Evolutionary conservation across 371 early-diverging fungal species (phyloP).

Genomic region (Mortierella sp.): DNA sequence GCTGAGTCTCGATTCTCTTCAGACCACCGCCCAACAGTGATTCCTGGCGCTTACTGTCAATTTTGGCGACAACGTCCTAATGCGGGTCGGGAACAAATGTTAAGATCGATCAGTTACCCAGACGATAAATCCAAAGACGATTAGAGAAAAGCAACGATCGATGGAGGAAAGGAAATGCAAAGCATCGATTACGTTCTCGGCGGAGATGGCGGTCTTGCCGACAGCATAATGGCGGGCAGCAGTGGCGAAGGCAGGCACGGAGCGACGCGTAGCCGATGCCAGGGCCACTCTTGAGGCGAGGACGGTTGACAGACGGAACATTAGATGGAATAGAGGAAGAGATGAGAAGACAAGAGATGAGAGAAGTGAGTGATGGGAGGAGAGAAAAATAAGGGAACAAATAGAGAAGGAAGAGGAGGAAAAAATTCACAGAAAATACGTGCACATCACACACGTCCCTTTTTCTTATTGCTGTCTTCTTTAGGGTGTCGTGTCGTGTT

Average conservation of each 20-base stretch:
- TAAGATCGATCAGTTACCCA: too few relatives aligned
- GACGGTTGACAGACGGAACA: slow-evolving; percentile 46
- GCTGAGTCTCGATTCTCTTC: slow-evolving; percentile 88
- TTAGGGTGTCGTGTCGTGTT: too few relatives aligned
- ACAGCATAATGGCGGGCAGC: slow-evolving; percentile 52
- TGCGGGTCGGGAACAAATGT: neutral
- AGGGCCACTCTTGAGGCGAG: slow-evolving; percentile 52
- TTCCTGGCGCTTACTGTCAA: slow-evolving; percentile 81
- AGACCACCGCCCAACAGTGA: slow-evolving; percentile 87
- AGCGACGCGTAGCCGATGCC: slow-evolving; percentile 51
- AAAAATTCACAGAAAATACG: neutral
- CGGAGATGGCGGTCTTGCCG: slow-evolving; percentile 54
- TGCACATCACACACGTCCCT: neutral
- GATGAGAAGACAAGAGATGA: neutral
- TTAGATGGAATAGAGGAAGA: slow-evolving; percentile 8
- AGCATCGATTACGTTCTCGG: slow-evolving; percentile 33
- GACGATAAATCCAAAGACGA: too few relatives aligned
- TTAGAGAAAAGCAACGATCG: neutral
- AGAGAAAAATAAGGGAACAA: neutral
- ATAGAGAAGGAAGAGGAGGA: neutral
- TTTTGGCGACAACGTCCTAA: slow-evolving; percentile 60
- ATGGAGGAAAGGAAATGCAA: neutral
- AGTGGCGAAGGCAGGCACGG: slow-evolving; percentile 50
- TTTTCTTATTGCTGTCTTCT: neutral
- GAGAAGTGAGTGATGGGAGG: neutral